Percentiles rank a stretch among this genome's conserved stretches.
These are phyloP conservation scores for Shiraia sp. DNA, from an alignment of 2,329 filamentous ascomycete species.

Conservation along the genomic window DNA sequence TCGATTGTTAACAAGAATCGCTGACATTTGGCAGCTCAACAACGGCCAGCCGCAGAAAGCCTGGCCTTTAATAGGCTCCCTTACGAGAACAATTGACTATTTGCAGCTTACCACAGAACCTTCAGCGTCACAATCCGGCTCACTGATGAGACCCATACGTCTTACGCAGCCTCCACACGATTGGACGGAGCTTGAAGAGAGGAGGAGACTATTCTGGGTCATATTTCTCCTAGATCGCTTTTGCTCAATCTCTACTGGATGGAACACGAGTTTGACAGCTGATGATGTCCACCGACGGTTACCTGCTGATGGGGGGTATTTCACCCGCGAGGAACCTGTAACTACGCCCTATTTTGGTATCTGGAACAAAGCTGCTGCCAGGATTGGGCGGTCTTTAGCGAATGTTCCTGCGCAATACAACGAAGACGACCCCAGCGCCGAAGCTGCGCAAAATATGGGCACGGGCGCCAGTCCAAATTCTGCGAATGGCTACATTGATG, in stretches of 20 bases:
- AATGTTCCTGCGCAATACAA: slow-evolving; percentile 41
- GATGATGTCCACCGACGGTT: slow-evolving; percentile 39
- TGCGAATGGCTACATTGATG: slow-evolving; percentile 36
- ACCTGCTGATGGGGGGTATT: slow-evolving; percentile 40
- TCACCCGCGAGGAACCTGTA: slow-evolving; percentile 38
- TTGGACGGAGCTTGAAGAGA: slow-evolving; percentile 39
- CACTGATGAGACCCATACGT: slow-evolving; percentile 36
- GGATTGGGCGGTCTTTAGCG: slow-evolving; percentile 36
- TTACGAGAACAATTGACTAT: slow-evolving; percentile 40
- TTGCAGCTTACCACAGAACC: slow-evolving; percentile 37
- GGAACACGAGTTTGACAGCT: slow-evolving; percentile 39
- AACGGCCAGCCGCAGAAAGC: slow-evolving; percentile 33
- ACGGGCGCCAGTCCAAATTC: slow-evolving; percentile 31
- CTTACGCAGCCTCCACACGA: slow-evolving; percentile 29
- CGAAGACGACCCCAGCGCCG: slow-evolving; percentile 32
- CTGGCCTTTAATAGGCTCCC: slow-evolving; percentile 40
- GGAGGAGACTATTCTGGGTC: slow-evolving; percentile 37
- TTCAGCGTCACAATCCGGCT: slow-evolving; percentile 24
- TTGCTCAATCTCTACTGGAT: slow-evolving; percentile 38
- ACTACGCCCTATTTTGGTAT: slow-evolving; percentile 41
- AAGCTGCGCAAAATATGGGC: slow-evolving; percentile 21
- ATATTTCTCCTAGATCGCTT: slow-evolving; percentile 41
- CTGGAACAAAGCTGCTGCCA: slow-evolving; percentile 41
- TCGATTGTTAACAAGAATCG: not conserved
- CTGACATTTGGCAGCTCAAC: slow-evolving; percentile 25